Evolutionary conservation across 2,329 filamentous ascomycete genomes (phyloP).

Genomic region (Metarhizium album): DNA sequence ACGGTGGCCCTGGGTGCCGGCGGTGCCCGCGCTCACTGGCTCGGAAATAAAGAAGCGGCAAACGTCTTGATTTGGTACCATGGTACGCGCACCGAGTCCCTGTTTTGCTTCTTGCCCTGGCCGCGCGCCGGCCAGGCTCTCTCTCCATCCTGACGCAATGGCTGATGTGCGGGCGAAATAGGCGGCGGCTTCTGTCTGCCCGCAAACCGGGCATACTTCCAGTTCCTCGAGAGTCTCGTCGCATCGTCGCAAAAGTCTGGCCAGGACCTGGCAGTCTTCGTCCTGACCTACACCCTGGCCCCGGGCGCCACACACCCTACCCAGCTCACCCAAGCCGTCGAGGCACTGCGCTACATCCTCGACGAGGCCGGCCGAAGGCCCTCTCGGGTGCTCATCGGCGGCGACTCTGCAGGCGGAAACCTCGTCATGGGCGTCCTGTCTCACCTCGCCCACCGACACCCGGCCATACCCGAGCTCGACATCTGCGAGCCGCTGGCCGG

Average conservation of each 20-base stretch:
- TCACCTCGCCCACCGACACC: slow-evolving; percentile 12
- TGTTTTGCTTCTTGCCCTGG: no score
- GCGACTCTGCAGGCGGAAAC: slow-evolving; percentile 15
- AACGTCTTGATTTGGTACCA: slow-evolving; percentile 15
- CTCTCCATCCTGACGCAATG: neutral
- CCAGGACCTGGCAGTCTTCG: slow-evolving; percentile 12
- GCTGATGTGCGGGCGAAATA: neutral
- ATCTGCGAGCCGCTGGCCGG: slow-evolving; percentile 10
- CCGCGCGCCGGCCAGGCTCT: no score
- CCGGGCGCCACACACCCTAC: slow-evolving; percentile 12
- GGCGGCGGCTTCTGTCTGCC: slow-evolving; percentile 14
- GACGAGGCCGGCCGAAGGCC: slow-evolving; percentile 7
- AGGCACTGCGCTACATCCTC: slow-evolving; percentile 11
- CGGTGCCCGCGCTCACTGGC: slow-evolving; percentile 13
- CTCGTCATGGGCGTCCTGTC: slow-evolving; percentile 13
- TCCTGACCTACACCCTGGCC: slow-evolving; percentile 11
- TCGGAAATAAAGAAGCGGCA: slow-evolving; percentile 11
- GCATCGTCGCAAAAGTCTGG: slow-evolving; percentile 5
- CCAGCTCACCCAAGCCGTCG: slow-evolving; percentile 12
- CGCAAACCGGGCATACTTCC: slow-evolving; percentile 12
- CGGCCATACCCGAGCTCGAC: slow-evolving; percentile 10
- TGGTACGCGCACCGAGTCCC: slow-evolving; percentile 8
- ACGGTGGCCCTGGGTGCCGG: slow-evolving; percentile 12
- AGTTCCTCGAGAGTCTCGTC: slow-evolving; percentile 10
- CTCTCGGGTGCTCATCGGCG: slow-evolving; percentile 10